Percentiles rank a stretch among this genome's conserved stretches.
These are phyloP conservation scores for Chloranthus sessilifolius DNA, from an alignment of 164 flowering plant species.

Conservation along the genomic window DNA sequence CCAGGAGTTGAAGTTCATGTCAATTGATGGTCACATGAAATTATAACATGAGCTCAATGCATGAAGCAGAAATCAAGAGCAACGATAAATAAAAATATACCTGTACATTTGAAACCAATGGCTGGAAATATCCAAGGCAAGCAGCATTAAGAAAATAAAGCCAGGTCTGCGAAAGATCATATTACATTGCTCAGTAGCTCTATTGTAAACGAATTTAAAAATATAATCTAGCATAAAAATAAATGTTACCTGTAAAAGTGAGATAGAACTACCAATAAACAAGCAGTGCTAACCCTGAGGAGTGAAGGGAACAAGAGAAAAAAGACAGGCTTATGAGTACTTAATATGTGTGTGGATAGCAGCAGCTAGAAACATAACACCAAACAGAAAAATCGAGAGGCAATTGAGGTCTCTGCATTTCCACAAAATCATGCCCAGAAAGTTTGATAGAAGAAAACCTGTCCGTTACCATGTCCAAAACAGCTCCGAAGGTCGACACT, in stretches of 20 bases:
- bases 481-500: conserved; percentile 98
- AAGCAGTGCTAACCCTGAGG: conserved; percentile 94
- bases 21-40: too few species aligned
- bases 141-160: conserved; percentile 65
- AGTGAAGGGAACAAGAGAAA: conserved; percentile 5
- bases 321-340: background rate
- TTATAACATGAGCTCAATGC: too few species aligned
- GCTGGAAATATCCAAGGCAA: conserved; percentile 84
- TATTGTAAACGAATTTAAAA: background rate
- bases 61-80: conserved; percentile 2
- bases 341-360: background rate
- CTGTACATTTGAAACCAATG: conserved; percentile 99
- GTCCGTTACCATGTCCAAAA: conserved; percentile 97
- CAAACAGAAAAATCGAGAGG: too few species aligned
- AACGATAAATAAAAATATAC: conserved; percentile 25
- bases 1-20: too few species aligned
- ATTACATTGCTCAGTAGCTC: background rate
- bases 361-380: too few species aligned
- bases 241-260: conserved; percentile 60
- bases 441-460: conserved; percentile 39
- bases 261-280: conserved; percentile 80
- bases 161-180: conserved; percentile 56
- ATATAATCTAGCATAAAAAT: conserved; percentile 5
- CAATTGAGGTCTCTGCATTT: background rate
- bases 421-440: background rate